phyloP scores from a whole-genome alignment of 2,329 filamentous ascomycete species.

The Colletotrichum melonis region DNA sequence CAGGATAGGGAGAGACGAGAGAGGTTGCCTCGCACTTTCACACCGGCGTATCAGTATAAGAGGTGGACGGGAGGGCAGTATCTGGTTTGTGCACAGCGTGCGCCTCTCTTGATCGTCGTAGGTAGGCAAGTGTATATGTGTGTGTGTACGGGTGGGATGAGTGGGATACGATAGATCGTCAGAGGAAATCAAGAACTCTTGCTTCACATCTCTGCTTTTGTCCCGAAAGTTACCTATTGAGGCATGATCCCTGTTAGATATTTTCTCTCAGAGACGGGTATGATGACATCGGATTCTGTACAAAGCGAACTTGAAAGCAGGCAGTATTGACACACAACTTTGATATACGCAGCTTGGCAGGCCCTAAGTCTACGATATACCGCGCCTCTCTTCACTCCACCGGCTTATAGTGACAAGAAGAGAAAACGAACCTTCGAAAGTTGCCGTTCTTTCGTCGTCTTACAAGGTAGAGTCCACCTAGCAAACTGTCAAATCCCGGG shows the following conservation, averaged over 20 bases:
- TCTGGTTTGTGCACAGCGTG: not conserved
- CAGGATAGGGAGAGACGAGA: not conserved
- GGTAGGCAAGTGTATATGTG: not conserved
- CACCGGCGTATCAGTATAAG: not conserved
- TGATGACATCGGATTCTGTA: not conserved
- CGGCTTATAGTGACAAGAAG: rapidly evolving
- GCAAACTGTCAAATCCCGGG: too few species aligned
- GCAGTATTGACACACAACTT: too few species aligned
- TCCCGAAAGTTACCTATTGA: not conserved
- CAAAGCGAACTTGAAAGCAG: not conserved
- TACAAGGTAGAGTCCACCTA: not conserved
- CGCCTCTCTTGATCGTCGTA: not conserved
- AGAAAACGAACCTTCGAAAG: not conserved
- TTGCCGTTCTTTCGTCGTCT: not conserved
- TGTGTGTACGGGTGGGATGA: not conserved
- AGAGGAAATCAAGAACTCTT: not conserved
- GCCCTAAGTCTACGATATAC: not conserved
- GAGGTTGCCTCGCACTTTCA: not conserved
- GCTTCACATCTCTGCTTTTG: not conserved
- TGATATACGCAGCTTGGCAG: too few species aligned
- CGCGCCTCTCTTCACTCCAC: not conserved
- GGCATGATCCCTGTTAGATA: not conserved
- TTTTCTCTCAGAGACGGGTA: not conserved
- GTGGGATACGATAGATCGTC: not conserved
- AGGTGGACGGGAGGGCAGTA: not conserved